A percentile compares a stretch with the other conserved stretches of the same genome.
These are phyloP conservation scores for Amaranthus palmeri DNA, from an alignment of 148 eudicot species.

Conservation along the genomic window DNA sequence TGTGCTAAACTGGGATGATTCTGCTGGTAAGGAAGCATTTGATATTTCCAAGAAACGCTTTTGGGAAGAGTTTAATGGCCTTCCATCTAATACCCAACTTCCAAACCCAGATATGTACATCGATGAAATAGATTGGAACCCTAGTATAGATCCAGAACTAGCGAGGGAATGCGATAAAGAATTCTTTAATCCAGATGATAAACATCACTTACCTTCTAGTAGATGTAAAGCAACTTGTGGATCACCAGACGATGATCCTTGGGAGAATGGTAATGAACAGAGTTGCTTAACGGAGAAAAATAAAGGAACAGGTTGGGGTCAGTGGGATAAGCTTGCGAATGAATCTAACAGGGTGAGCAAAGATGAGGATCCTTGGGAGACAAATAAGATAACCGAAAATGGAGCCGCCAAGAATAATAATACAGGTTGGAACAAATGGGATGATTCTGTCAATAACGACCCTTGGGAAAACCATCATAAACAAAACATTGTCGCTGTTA, in stretches of 20 bases:
- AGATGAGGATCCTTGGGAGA: conserved; percentile 36
- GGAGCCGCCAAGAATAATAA: conserved; percentile 9
- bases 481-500: conserved; percentile 14
- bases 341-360: conserved; percentile 16
- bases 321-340: conserved; percentile 19
- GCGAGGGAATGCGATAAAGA: conserved; percentile 37
- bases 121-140: conserved; percentile 62
- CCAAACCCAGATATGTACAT: conserved; percentile 63
- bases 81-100: conserved; percentile 28
- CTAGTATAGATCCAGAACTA: conserved; percentile 51
- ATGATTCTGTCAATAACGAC: conserved; percentile 10
- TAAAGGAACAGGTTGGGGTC: conserved; percentile 31
- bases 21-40: conserved; percentile 64
- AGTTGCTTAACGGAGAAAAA: conserved; percentile 20
- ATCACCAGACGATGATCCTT: conserved; percentile 31
- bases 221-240: conserved; percentile 9
- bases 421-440: conserved; percentile 17
- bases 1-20: conserved; percentile 60
- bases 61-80: conserved; percentile 47
- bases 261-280: conserved; percentile 31
- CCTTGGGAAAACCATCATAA: conserved; percentile 29
- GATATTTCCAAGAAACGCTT: conserved; percentile 48
- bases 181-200: conserved; percentile 61
- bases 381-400: background rate
- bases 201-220: conserved; percentile 25